Evolutionary conservation across 1,139 yeast genomes (phyloP).

Genomic region (Protomyces inundatus): DNA sequence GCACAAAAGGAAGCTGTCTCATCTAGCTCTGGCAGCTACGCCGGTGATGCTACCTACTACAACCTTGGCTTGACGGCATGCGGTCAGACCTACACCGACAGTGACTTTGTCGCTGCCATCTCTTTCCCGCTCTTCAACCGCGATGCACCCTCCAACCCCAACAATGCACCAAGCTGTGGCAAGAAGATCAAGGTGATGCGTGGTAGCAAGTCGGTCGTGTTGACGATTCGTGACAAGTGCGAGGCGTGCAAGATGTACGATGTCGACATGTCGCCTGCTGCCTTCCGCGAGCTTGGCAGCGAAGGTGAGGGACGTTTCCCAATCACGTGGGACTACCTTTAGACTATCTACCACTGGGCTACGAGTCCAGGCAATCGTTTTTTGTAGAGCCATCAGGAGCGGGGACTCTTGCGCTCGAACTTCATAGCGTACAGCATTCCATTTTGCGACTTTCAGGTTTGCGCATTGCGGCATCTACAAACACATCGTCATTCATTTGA

Average conservation of each 20-base stretch:
- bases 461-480: too few species aligned
- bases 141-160: slow-evolving; percentile 38
- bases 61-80: slow-evolving; percentile 59
- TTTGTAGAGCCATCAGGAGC: too few species aligned
- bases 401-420: too few species aligned
- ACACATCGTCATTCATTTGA: too few species aligned
- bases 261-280: slow-evolving; percentile 53
- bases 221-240: slow-evolving; percentile 53
- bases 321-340: slow-evolving; percentile 46
- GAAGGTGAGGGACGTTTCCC: slow-evolving; percentile 46
- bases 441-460: too few species aligned
- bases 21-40: slow-evolving; percentile 37
- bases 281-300: slow-evolving; percentile 48
- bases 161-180: slow-evolving; percentile 47
- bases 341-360: neutral
- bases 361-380: too few species aligned
- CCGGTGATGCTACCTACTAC: slow-evolving; percentile 60
- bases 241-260: slow-evolving; percentile 47
- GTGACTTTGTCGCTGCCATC: slow-evolving; percentile 48
- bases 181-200: slow-evolving; percentile 45
- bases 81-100: slow-evolving; percentile 47
- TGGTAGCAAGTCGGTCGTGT: slow-evolving; percentile 47
- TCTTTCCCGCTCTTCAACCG: slow-evolving; percentile 39
- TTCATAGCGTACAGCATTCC: too few species aligned
- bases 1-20: slow-evolving; percentile 31